Base-by-base conservation (phyloP, 1,284 basidiomycete genomes). In the Abortiporus biennis region DNA sequence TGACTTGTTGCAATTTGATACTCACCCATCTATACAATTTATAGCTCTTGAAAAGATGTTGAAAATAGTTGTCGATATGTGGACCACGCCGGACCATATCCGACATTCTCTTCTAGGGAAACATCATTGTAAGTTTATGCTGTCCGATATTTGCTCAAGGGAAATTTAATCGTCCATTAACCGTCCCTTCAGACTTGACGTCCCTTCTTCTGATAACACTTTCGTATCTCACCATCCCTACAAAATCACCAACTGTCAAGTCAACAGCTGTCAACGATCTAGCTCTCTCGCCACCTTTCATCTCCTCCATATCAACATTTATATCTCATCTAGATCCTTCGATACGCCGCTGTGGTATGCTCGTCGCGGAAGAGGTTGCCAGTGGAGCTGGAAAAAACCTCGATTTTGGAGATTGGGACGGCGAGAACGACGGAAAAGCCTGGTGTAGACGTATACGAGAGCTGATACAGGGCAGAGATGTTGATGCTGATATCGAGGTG, bases 281-380 rank as follows among this genome's bases (percentile, higher is more conserved):
- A 2, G 69, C 78, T 2, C 56, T 73, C 32, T 83, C 80, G 1
- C 65, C 80, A 1, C 47, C 67, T 0, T 86, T 98, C 55, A 74
- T 98, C 44, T 68, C 72, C 16, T 80, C 82, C 4, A 74, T 97
- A 22, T 78, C 85, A 6, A 64, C 65, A 4, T 95, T 93, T 55
- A 80, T 96, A 32, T 72, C 71, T 0, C 92, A 96, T 54, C 66
- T 85, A 3, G 91, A 95, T 45, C 65, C 72, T 3, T 72, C 77
- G 1, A 74, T 96, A 11, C 81, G 94, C 2, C 73, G 85, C n/a
- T 85, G 92, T 50, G 95, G 95, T 2, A 96, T 98, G 93, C 74
- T 98, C 9, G 80, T 82, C 0, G 95, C 90, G 0, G 95, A 99
- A 61, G 66, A 86, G 38, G 72, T 87, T 11, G 85, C 87, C 1